These are phyloP conservation scores for Solanum hybrid DNA, from an alignment of 305 asterid species.

Conservation along the genomic window DNA sequence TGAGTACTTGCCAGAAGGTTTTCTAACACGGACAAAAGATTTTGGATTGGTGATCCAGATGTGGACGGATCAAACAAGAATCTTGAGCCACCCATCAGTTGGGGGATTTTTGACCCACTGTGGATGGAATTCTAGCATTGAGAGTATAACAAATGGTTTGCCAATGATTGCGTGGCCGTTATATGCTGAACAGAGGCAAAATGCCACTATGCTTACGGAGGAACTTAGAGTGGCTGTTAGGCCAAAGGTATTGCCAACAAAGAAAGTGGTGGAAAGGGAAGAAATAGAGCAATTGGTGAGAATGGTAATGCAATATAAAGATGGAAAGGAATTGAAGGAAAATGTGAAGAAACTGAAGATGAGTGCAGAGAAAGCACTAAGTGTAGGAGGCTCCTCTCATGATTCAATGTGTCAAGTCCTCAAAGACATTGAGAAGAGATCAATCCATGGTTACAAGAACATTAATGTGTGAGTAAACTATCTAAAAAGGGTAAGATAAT, in stretches of 20 bases:
- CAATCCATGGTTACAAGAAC: not conserved
- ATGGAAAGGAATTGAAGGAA: conserved; percentile 26
- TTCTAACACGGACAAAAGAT: conserved; percentile 20
- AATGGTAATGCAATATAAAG: conserved; percentile 27
- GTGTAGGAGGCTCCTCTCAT: conserved; percentile 37
- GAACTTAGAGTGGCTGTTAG: conserved; percentile 41
- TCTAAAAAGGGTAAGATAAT: not conserved
- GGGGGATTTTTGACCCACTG: conserved; percentile 65
- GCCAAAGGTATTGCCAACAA: conserved; percentile 23
- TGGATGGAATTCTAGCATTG: conserved; percentile 61
- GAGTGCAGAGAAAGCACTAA: conserved; percentile 24
- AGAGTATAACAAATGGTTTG: conserved; percentile 41
- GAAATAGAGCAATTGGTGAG: conserved; percentile 44
- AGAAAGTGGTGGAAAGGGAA: conserved; percentile 35
- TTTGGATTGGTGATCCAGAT: conserved; percentile 21
- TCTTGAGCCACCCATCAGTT: conserved; percentile 31
- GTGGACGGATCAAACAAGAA: conserved; percentile 46
- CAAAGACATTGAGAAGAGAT: not conserved
- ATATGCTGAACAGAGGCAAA: conserved; percentile 50
- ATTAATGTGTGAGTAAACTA: not conserved
- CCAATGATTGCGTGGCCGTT: conserved; percentile 76
- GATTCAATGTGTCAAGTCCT: conserved; percentile 22
- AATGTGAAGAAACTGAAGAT: conserved; percentile 25
- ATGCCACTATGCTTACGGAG: conserved; percentile 45
- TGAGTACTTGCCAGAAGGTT: conserved; percentile 40